Conservation (phyloP, 805 yeast species). For the Nakazawaea ernobii region DNA sequence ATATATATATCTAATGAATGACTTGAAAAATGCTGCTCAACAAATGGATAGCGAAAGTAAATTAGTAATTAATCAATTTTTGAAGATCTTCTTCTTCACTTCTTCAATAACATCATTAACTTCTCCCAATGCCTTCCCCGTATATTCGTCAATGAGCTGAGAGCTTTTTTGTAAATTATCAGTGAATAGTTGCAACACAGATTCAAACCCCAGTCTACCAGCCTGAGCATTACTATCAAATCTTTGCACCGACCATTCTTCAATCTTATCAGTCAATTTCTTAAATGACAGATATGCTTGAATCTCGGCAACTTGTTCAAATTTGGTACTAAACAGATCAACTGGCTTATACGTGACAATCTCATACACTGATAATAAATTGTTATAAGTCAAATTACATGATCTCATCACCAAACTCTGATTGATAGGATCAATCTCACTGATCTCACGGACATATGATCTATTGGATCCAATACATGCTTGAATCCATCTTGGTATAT, state of each 20-base stretch:
- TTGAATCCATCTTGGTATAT: slow-evolving; percentile 78
- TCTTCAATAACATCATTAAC: slow-evolving; percentile 7
- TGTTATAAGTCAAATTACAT: slow-evolving; percentile 78
- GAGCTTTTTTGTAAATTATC: slow-evolving; percentile 28
- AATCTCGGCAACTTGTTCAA: slow-evolving; percentile 81
- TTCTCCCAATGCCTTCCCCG: slow-evolving; percentile 1
- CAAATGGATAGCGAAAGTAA: too few species aligned
- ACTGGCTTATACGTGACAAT: slow-evolving; percentile 81
- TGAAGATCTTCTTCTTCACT: slow-evolving; percentile 2
- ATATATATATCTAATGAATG: too few species aligned
- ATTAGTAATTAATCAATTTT: too few species aligned
- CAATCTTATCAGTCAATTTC: slow-evolving; percentile 72
- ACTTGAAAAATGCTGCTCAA: too few species aligned
- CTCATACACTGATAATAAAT: slow-evolving; percentile 74
- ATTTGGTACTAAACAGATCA: slow-evolving; percentile 49
- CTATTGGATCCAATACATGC: slow-evolving; percentile 63
- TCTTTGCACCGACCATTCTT: slow-evolving; percentile 87
- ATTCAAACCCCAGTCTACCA: slow-evolving; percentile 83
- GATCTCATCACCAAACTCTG: slow-evolving; percentile 74
- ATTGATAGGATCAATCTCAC: slow-evolving; percentile 67
- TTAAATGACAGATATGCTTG: slow-evolving; percentile 74
- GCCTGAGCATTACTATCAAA: slow-evolving; percentile 81
- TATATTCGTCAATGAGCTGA: slow-evolving; percentile 13
- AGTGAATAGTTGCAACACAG: slow-evolving; percentile 53
- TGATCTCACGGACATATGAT: slow-evolving; percentile 84